A percentile compares a stretch with the other conserved stretches of the same genome.
Conservation (phyloP, 2,329 filamentous ascomycete species). For the Dryadomyces quercus-mongolicae region DNA sequence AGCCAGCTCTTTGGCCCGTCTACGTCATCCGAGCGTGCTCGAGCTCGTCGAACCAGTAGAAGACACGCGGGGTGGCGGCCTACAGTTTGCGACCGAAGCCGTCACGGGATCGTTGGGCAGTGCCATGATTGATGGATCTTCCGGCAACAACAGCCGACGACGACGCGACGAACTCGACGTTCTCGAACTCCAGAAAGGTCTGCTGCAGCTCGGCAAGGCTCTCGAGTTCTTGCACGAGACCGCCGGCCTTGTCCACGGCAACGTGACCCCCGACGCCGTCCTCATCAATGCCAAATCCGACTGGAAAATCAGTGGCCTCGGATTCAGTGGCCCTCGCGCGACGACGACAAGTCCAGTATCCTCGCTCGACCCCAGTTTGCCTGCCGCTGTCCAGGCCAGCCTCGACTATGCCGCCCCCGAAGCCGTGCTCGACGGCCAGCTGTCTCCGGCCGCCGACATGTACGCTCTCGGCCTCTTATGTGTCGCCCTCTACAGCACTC, state of each 20-base stretch:
- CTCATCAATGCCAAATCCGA: constrained; percentile 96
- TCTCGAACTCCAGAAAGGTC: constrained; percentile 90
- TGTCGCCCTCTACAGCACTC: constrained; percentile 86
- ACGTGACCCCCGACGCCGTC: constrained; percentile 85
- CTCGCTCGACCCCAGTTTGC: constrained; percentile 38
- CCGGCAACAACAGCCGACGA: constrained; percentile 62
- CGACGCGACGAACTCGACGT: constrained; percentile 84
- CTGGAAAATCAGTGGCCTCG: constrained; percentile 95
- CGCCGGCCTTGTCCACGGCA: constrained; percentile 65
- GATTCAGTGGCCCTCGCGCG: constrained; percentile 53
- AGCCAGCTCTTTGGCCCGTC: constrained; percentile 72
- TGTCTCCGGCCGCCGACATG: constrained; percentile 77
- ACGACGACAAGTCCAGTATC: not conserved
- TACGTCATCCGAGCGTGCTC: constrained; percentile 83
- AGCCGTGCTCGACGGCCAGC: constrained; percentile 82
- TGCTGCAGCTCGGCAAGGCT: constrained; percentile 57
- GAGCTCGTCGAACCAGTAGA: constrained; percentile 93
- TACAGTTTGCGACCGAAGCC: constrained; percentile 92
- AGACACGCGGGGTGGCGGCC: constrained; percentile 77
- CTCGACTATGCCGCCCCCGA: constrained; percentile 92
- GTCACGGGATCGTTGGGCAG: constrained; percentile 81
- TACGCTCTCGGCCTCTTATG: constrained; percentile 87
- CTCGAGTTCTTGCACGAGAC: constrained; percentile 17
- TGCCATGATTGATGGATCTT: constrained; percentile 65
- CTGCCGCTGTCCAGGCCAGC: constrained; percentile 72